Percentiles rank a stretch among this genome's conserved stretches.
Conservation (phyloP, 2,329 filamentous ascomycete genomes). For the Aspergillus fumigatiaffinis region DNA sequence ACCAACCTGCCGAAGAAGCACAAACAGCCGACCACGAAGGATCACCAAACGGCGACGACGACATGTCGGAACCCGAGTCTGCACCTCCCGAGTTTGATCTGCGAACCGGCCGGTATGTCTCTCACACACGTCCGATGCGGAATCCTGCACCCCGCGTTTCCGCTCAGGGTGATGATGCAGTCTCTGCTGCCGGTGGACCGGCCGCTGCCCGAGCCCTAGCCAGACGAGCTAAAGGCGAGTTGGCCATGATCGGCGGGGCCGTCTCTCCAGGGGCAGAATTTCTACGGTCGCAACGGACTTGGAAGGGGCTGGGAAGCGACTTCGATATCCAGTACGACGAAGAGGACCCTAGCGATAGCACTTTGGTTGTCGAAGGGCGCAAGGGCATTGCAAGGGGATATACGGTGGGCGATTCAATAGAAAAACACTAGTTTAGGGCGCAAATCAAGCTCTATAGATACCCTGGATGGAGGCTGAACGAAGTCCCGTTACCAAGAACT, state of each 20-base stretch:
- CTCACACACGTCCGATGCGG: slow-evolving; percentile 58
- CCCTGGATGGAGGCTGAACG: slow-evolving; percentile 2
- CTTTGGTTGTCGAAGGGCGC: slow-evolving; percentile 76
- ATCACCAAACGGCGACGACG: slow-evolving; percentile 41
- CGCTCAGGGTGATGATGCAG: slow-evolving; percentile 19
- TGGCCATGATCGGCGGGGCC: slow-evolving; percentile 78
- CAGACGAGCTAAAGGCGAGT: slow-evolving; percentile 62
- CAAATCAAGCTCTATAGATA: slow-evolving; percentile 1
- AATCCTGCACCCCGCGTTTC: slow-evolving; percentile 32
- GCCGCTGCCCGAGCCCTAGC: slow-evolving; percentile 51
- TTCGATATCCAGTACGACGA: slow-evolving; percentile 62
- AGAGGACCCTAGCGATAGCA: slow-evolving; percentile 50
- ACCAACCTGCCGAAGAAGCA: slow-evolving; percentile 24
- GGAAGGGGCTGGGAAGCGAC: slow-evolving; percentile 88
- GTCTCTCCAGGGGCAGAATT: slow-evolving; percentile 91
- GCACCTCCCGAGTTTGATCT: slow-evolving; percentile 86
- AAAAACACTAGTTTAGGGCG: slow-evolving; percentile 29
- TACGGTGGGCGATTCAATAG: slow-evolving; percentile 60
- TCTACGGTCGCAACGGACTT: slow-evolving; percentile 75
- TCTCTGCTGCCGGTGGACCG: slow-evolving; percentile 20
- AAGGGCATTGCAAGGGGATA: slow-evolving; percentile 89
- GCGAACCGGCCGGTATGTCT: slow-evolving; percentile 77
- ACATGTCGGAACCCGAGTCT: slow-evolving; percentile 67
- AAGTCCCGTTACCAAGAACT: neutral
- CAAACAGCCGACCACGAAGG: slow-evolving; percentile 23